These are phyloP conservation scores for Diaporthe eres DNA, from an alignment of 2,329 filamentous ascomycete genomes.

Conservation along the genomic window DNA sequence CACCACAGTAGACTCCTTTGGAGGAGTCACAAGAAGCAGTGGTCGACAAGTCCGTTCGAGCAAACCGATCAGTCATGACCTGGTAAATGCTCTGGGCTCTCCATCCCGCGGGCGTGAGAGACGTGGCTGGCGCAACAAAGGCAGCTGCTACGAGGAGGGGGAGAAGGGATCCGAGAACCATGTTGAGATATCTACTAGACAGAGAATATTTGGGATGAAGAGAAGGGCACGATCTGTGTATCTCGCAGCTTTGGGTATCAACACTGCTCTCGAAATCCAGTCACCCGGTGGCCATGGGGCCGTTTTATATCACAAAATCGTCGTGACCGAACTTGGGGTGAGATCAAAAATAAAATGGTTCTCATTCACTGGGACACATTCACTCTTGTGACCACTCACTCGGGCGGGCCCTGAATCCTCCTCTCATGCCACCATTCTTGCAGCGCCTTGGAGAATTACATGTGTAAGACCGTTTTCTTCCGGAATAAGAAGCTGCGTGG, in stretches of 20 bases:
- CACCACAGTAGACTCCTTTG: slow-evolving; percentile 60
- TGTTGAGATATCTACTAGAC: neutral
- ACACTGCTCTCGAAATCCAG: neutral
- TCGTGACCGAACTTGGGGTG: neutral
- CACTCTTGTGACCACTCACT: slow-evolving; percentile 1
- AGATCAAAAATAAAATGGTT: neutral
- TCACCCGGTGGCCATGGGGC: neutral
- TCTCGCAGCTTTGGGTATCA: neutral
- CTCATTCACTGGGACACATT: neutral
- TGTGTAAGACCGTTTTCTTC: slow-evolving; percentile 16
- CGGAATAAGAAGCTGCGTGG: slow-evolving; percentile 25
- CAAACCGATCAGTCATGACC: slow-evolving; percentile 60
- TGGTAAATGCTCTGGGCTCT: slow-evolving; percentile 60
- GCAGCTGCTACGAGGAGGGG: slow-evolving; percentile 27
- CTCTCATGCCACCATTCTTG: neutral
- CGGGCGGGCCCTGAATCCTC: neutral
- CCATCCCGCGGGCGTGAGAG: slow-evolving; percentile 48
- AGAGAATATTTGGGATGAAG: neutral
- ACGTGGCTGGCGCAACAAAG: slow-evolving; percentile 21
- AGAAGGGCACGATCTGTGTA: neutral
- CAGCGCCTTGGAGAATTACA: neutral
- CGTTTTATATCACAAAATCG: slow-evolving; percentile 19
- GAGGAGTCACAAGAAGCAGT: slow-evolving; percentile 51
- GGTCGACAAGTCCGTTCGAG: slow-evolving; percentile 54
- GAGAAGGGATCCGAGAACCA: slow-evolving; percentile 18